phyloP scores from a whole-genome alignment of 192 early-diverging fungal species.

The Gigaspora rosea region DNA sequence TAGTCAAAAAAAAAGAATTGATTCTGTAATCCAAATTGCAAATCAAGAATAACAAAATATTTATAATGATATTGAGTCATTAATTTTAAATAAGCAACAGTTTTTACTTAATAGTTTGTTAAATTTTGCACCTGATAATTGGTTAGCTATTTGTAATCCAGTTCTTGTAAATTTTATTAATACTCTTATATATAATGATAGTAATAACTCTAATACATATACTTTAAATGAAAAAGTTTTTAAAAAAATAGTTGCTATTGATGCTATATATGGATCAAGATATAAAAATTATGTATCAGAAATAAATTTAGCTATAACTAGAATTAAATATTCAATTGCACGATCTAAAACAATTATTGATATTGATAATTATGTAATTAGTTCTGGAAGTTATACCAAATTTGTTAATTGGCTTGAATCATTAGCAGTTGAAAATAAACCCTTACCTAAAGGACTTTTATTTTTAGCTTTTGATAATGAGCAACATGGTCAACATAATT shows the following conservation, averaged over 20 bases:
- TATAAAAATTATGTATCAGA: conserved; percentile 14
- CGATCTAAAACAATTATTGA: conserved; percentile 14
- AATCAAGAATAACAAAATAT: too few species aligned
- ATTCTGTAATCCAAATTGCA: too few species aligned
- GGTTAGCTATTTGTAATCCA: too few species aligned
- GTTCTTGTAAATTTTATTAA: too few species aligned
- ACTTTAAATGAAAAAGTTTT: neutral
- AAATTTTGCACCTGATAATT: too few species aligned
- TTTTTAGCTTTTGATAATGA: conserved; percentile 25
- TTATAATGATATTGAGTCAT: too few species aligned
- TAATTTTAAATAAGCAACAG: too few species aligned
- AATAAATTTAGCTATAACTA: neutral
- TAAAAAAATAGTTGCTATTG: neutral
- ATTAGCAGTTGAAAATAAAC: neutral
- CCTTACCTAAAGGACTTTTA: neutral
- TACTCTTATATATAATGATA: too few species aligned
- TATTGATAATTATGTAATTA: conserved; percentile 4
- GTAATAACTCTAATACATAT: too few species aligned
- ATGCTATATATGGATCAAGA: conserved; percentile 9
- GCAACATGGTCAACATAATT: conserved; percentile 11
- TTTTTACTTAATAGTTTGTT: too few species aligned
- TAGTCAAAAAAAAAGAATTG: too few species aligned
- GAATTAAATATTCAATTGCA: conserved; percentile 9
- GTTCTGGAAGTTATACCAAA: neutral
- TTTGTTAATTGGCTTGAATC: neutral